These are phyloP conservation scores for Coemansia asiatica DNA, from an alignment of 192 early-diverging fungal species.

Conservation along the genomic window DNA sequence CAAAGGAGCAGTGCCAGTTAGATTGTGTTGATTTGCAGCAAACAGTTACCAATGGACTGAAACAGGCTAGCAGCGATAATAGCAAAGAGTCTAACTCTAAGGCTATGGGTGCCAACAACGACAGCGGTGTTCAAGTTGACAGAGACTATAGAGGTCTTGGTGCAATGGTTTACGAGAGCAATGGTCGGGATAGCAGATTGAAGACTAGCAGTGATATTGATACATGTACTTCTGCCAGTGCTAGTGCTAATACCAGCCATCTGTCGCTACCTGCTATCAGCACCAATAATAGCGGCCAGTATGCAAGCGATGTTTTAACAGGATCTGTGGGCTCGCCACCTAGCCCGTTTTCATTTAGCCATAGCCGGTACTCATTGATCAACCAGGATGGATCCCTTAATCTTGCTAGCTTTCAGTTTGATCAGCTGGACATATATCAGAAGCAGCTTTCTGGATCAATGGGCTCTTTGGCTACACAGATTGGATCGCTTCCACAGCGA, in stretches of 20 bases:
- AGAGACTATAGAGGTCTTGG: background rate
- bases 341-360: constrained; percentile 49
- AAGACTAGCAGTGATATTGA: background rate
- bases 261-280: constrained; percentile 13
- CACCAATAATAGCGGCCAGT: background rate
- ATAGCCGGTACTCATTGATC: constrained; percentile 53
- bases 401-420: constrained; percentile 44
- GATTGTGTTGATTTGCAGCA: background rate
- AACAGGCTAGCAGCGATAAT: background rate
- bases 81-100: background rate
- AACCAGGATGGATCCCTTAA: constrained; percentile 54
- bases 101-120: constrained; percentile 10
- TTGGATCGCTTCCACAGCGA: constrained; percentile 10
- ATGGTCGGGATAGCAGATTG: background rate
- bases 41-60: background rate
- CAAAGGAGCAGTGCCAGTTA: background rate
- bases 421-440: constrained; percentile 52
- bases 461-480: constrained; percentile 4
- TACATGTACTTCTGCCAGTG: background rate
- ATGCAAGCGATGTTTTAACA: background rate
- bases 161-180: background rate
- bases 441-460: constrained; percentile 29
- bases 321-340: constrained; percentile 20
- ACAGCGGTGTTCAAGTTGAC: constrained; percentile 45
- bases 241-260: constrained; percentile 21